phyloP scores from a whole-genome alignment of 2,329 filamentous ascomycete genomes.

The Aspergillus novoparasiticus region DNA sequence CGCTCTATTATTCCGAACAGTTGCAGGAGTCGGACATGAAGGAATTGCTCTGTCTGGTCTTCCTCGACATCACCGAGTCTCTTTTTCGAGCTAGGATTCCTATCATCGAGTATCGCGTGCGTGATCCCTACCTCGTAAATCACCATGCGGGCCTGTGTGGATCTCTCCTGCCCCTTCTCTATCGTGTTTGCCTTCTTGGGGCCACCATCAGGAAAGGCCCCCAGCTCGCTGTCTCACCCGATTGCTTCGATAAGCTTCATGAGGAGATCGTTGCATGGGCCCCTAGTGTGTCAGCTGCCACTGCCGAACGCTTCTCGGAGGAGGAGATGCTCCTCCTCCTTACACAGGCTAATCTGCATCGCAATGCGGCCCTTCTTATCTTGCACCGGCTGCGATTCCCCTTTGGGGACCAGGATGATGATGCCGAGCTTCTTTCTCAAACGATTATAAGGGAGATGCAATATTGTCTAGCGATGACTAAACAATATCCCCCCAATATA shows the following conservation, averaged over 20 bases:
- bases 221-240: rapidly evolving
- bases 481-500: constrained; percentile 4
- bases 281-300: not conserved
- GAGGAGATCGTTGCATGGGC: not conserved
- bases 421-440: not conserved
- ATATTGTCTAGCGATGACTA: not conserved
- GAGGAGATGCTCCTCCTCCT: constrained; percentile 1
- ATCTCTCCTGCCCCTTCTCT: not conserved
- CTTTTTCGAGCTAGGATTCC: not conserved
- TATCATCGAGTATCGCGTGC: constrained; percentile 1
- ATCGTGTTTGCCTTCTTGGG: constrained; percentile 2
- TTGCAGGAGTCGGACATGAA: not conserved
- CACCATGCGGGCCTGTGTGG: constrained; percentile 7
- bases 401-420: not conserved
- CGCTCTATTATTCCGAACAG: not conserved
- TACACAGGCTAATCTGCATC: not conserved
- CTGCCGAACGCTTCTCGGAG: not conserved
- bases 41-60: constrained; percentile 4
- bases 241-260: not conserved
- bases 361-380: constrained; percentile 1
- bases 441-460: not conserved
- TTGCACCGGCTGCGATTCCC: not conserved
- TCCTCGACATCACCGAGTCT: constrained; percentile 2
- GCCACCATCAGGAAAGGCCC: not conserved
- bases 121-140: not conserved